Conservation (phyloP, 1,139 yeast species). For the Candida sp. region DNA sequence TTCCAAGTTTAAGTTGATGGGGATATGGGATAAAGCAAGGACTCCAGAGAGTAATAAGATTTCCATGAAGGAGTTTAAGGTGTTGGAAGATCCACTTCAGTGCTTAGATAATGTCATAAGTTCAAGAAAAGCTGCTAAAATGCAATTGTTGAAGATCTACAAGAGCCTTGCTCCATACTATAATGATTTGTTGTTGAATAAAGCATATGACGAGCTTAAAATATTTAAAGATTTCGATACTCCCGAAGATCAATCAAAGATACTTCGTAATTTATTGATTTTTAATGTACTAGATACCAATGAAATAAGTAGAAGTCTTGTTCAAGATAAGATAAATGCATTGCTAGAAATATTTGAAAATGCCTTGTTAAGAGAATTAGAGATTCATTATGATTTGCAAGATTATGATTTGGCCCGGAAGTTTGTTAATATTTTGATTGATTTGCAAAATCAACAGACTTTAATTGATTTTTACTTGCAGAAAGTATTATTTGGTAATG, state of each 20-base stretch:
- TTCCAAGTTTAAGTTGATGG: slow-evolving; percentile 43
- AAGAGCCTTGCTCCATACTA: slow-evolving; percentile 42
- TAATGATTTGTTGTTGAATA: slow-evolving; percentile 43
- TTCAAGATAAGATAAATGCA: slow-evolving; percentile 48
- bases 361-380: slow-evolving; percentile 71
- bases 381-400: slow-evolving; percentile 50
- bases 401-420: slow-evolving; percentile 38
- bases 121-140: slow-evolving; percentile 40
- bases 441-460: slow-evolving; percentile 40
- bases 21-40: slow-evolving; percentile 38
- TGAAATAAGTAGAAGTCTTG: slow-evolving; percentile 29
- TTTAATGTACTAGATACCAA: slow-evolving; percentile 38
- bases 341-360: slow-evolving; percentile 72
- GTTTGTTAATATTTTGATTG: slow-evolving; percentile 34
- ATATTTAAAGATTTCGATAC: slow-evolving; percentile 46
- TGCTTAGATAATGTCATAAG: slow-evolving; percentile 37
- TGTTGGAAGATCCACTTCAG: slow-evolving; percentile 27
- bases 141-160: slow-evolving; percentile 41
- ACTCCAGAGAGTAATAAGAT: background rate
- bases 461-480: slow-evolving; percentile 46
- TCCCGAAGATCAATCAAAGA: slow-evolving; percentile 48
- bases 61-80: background rate
- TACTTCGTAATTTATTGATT: slow-evolving; percentile 35
- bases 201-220: slow-evolving; percentile 43
- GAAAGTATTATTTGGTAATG: slow-evolving; percentile 41